A percentile compares a stretch with the other conserved stretches of the same genome.
phyloP scores from a whole-genome alignment of 2,329 filamentous ascomycete species.

The Colletotrichum tropicicola region DNA sequence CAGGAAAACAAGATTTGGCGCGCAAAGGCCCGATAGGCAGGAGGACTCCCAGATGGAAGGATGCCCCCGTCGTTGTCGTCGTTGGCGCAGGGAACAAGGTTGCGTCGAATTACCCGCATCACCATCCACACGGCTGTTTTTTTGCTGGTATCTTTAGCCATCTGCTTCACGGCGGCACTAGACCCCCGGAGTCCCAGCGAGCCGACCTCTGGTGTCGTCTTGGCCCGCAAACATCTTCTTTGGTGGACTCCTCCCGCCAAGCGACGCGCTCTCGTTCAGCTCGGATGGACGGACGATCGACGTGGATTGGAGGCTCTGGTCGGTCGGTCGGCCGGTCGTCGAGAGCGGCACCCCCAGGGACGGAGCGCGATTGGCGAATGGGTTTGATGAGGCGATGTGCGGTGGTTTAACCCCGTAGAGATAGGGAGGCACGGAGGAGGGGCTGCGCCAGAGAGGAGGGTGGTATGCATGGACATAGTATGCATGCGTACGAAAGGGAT shows the following conservation, averaged over 20 bases:
- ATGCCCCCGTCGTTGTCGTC: too few relatives aligned
- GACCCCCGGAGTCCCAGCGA: background rate
- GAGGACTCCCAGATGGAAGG: background rate
- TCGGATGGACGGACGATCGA: constrained; percentile 9
- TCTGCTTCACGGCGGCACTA: background rate
- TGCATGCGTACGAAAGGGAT: constrained; percentile 20
- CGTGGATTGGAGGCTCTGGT: constrained; percentile 12
- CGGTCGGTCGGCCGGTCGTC: too few relatives aligned
- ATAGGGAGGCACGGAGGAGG: too few relatives aligned
- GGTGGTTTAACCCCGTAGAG: background rate
- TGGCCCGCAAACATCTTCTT: background rate
- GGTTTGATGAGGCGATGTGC: background rate
- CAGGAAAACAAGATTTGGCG: constrained; percentile 19
- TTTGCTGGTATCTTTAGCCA: background rate
- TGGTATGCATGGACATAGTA: constrained; percentile 20
- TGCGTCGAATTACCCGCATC: background rate
- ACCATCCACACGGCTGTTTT: too few relatives aligned
- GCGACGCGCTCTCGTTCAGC: constrained; percentile 13
- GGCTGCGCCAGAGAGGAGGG: constrained; percentile 8
- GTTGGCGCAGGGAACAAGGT: background rate
- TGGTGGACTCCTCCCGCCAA: too few relatives aligned
- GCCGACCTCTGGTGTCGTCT: background rate
- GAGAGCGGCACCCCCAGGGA: background rate
- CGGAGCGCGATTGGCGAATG: constrained; percentile 23
- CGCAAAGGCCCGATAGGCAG: constrained; percentile 19